Evolutionary conservation across 352 stramenopile genomes (phyloP), one percentile per base, ranked within the genome.

Genomic region (Pythium phragmitis): DNA sequence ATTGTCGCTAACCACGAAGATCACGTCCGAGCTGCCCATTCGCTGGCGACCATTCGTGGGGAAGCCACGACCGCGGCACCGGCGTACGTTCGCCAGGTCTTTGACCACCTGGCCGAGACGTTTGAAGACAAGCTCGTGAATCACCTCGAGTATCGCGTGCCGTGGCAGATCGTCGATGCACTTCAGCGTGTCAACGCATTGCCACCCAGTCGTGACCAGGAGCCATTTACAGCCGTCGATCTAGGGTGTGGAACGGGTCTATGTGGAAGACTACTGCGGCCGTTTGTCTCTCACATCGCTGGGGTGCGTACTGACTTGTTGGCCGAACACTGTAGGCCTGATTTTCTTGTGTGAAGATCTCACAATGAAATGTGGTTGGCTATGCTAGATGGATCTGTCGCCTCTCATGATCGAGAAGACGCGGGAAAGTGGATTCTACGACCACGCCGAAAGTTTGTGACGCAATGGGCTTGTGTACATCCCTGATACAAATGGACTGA

Each of bases 71-170:
- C 68, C 2, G 84, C 81, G 0, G 77, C 82, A 12, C 79, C 80
- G 4, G 74, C 63, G 7, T 94, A 94, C 57, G 85, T 94, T 34
- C 77, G 73, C 14, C 64, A 89, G 60, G 82, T 94, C 12, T 94
- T 94, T 62, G 81, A 94, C 60, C 80, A 91, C 19, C 72, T 94
- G 34, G 79, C 85, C 6, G 83, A 92, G 13, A 82, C 65, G 13
- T 94, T 94, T 67, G 85, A 94, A 57, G 83, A 92, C 36, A 94
- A 92, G 49, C 73, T 94, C 30, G 81, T 94, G 63, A 80, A 66
- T 30, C 85, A 91, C 39, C 52, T 94, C 34, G 79, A 90, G 67
- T 94, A 94, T 57, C 80, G 79, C 55, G 81, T 92, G 17, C 85
- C 85, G 36, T 94, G 85, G 85, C 75, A 90, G 51, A 82, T 94